Evolutionary conservation across 306 rosid genomes (phyloP).

Genomic region (Quercus suber): DNA sequence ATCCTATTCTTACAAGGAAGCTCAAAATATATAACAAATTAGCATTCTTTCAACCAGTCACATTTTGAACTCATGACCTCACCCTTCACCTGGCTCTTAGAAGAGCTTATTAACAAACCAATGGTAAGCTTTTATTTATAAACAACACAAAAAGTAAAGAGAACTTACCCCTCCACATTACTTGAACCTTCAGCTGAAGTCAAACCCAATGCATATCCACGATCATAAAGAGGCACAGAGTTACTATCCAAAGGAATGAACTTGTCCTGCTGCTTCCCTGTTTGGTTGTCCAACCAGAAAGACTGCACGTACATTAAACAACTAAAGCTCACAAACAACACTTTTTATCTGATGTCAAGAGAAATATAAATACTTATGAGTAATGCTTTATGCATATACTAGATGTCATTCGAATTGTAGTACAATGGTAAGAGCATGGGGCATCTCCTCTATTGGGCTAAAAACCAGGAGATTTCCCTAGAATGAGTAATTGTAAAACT

Average conservation of each 20-base stretch:
- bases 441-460: background rate
- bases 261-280: constrained; percentile 39
- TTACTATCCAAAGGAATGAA: constrained; percentile 58
- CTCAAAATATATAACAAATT: background rate
- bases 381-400: background rate
- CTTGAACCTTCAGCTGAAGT: constrained; percentile 61
- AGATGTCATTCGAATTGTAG: constrained; percentile 6
- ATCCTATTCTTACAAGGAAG: background rate
- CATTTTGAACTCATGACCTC: background rate
- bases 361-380: constrained; percentile 7
- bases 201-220: constrained; percentile 88
- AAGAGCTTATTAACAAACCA: background rate
- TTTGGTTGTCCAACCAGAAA: constrained; percentile 88
- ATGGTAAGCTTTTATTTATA: constrained; percentile 8
- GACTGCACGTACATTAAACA: constrained; percentile 51
- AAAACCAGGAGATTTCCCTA: background rate
- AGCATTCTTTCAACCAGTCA: background rate
- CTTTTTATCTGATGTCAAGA: background rate
- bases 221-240: constrained; percentile 87
- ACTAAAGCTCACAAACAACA: constrained; percentile 14
- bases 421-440: background rate
- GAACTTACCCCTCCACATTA: constrained; percentile 65
- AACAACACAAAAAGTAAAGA: constrained; percentile 11
- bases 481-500: background rate
- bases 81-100: background rate